These are phyloP conservation scores for Hansenula lynferdii DNA, from an alignment of 1,139 yeast species.

Conservation along the genomic window DNA sequence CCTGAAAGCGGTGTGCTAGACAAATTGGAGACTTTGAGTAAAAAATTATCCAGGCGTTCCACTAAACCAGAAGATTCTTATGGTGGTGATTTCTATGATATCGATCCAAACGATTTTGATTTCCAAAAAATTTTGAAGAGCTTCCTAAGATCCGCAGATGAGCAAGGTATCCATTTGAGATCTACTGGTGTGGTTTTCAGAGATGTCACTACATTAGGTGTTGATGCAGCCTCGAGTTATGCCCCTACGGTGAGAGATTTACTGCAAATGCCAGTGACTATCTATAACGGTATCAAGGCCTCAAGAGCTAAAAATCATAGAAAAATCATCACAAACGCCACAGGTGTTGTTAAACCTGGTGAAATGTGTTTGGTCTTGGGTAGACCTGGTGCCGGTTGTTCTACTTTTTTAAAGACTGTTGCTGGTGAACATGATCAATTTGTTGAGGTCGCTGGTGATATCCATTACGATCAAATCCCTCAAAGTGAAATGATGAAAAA, in stretches of 20 bases:
- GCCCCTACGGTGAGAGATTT: conserved; percentile 46
- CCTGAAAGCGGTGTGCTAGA: conserved; percentile 9
- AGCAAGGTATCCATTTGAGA: conserved; percentile 41
- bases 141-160: conserved; percentile 26
- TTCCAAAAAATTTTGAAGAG: conserved; percentile 27
- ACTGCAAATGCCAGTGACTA: conserved; percentile 34
- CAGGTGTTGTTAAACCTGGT: conserved; percentile 43
- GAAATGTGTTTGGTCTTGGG: conserved; percentile 51
- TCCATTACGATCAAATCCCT: conserved; percentile 46
- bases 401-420: conserved; percentile 37
- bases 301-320: conserved; percentile 20
- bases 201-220: conserved; percentile 43
- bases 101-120: conserved; percentile 28
- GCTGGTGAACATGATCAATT: conserved; percentile 37
- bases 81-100: conserved; percentile 6
- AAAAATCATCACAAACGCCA: conserved; percentile 34
- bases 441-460: conserved; percentile 27
- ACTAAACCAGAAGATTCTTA: too few relatives aligned
- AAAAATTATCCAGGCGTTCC: too few relatives aligned
- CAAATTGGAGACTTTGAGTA: conserved; percentile 11
- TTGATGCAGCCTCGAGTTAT: conserved; percentile 42
- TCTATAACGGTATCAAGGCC: conserved; percentile 21
- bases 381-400: conserved; percentile 54
- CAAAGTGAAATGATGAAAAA: conserved; percentile 42
- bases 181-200: conserved; percentile 43